Evolutionary conservation across 345 rosid genomes (phyloP).

Genomic region (Citrus australasica): DNA sequence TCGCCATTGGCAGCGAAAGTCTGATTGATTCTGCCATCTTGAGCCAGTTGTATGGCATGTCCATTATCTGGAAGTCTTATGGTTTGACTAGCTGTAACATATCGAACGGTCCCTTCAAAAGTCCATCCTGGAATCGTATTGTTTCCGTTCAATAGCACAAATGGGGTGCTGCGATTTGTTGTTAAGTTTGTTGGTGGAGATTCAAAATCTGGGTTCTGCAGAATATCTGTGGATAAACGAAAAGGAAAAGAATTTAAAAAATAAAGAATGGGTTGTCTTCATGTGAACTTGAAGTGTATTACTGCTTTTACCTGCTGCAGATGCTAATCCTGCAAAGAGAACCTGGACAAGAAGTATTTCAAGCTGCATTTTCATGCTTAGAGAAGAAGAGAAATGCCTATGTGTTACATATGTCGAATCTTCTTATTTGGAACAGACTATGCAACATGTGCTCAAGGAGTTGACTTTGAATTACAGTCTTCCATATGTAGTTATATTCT

Average conservation of each 20-base stretch:
- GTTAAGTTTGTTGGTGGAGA: conserved; percentile 37
- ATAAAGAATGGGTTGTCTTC: background rate
- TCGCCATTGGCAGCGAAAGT: conserved; percentile 39
- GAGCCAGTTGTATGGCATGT: conserved; percentile 47
- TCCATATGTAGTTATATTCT: background rate
- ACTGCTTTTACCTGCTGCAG: conserved; percentile 41
- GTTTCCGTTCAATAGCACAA: conserved; percentile 33
- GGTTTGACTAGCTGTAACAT: conserved; percentile 31
- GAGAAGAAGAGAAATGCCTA: background rate
- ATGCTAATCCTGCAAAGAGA: conserved; percentile 29
- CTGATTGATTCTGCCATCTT: conserved; percentile 56
- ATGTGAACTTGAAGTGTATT: background rate
- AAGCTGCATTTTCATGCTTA: conserved; percentile 26
- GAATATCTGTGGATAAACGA: conserved; percentile 33
- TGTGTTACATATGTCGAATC: background rate
- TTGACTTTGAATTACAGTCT: conserved; percentile 3
- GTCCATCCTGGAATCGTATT: conserved; percentile 55
- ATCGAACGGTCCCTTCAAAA: conserved; percentile 41
- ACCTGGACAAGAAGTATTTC: conserved; percentile 16
- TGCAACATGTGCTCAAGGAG: background rate
- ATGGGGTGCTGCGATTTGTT: conserved; percentile 20
- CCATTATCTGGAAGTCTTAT: conserved; percentile 38
- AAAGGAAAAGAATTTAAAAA: background rate
- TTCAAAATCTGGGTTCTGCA: conserved; percentile 58
- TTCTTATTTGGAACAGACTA: background rate